Base-by-base conservation (phyloP, 768 basidiomycete genomes). In the Termitomyces bulborhizus region DNA sequence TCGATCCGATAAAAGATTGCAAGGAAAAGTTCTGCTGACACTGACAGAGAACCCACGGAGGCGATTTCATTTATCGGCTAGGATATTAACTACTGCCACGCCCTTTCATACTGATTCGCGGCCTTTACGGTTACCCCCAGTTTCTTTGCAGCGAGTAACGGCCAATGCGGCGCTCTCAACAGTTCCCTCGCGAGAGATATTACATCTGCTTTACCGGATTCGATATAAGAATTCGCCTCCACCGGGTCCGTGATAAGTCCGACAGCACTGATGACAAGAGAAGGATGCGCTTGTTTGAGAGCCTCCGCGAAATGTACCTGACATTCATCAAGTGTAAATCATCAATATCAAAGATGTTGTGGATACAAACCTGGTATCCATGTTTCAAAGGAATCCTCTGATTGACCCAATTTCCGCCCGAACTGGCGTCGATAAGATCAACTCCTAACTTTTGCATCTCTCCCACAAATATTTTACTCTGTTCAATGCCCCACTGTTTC, bases 401-500 rank as follows among this genome's bases (percentile, higher is more conserved):
- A 50, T 75, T 61, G 3, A 58, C 65, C 73, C 80, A 86, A 60
- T 85, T 85, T 3, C 88, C 88, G 13, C 87, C 90, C 2, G 77
- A 76, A 40, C 80, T 83, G 46, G 78, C 77, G 67, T 95, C 89
- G 48, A 95, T 66, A n/a, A 95, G 71, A 64, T 93, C 91, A 12
- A 92, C 76, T 7, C 86, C 88, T 4, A 83, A 59, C 53, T 81
- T 73, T 62, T 78, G 66, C 62, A 92, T 66, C 65, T 81, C 76
- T 13, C 76, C 76, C 2, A 76, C 75, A 31, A 84, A 75, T 34
- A 84, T 62, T 32, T 74, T 83, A 65, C 80, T 88, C 68, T 93
- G 91, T 63, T 90, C 84, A 50, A 90, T 72, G 11, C 90, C 90
- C 88, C 90, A 90, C 50, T 82, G 77, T 55, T 73, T 76, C 80